These are phyloP conservation scores for Apiospora arundinis DNA, from an alignment of 2,329 filamentous ascomycete genomes.

Conservation along the genomic window DNA sequence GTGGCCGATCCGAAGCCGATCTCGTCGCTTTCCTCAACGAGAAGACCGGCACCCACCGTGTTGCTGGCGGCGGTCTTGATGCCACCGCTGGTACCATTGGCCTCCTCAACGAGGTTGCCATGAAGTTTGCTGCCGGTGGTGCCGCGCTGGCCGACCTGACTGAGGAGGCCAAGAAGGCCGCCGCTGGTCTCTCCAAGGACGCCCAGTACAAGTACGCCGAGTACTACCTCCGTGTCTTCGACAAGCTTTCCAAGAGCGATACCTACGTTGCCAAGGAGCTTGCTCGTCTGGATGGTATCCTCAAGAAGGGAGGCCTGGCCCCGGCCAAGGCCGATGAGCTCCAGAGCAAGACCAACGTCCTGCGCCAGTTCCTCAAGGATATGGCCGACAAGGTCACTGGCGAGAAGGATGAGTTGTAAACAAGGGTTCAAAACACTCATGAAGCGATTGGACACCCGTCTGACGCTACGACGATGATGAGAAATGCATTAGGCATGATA, in stretches of 20 bases:
- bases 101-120: conserved; percentile 76
- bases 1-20: conserved; percentile 77
- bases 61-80: conserved; percentile 80
- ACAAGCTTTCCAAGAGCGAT: conserved; percentile 81
- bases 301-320: conserved; percentile 86
- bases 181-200: conserved; percentile 66
- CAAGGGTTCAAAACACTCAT: not conserved
- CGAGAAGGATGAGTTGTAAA: conserved; percentile 75
- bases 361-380: conserved; percentile 75
- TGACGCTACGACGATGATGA: conserved; percentile 7
- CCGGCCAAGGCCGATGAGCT: conserved; percentile 89
- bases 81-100: conserved; percentile 81
- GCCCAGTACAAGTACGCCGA: conserved; percentile 79
- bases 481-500: conserved; percentile 24
- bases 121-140: conserved; percentile 71
- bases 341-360: conserved; percentile 84
- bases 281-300: conserved; percentile 76
- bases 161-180: conserved; percentile 75
- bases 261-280: conserved; percentile 87
- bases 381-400: conserved; percentile 57
- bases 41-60: conserved; percentile 86
- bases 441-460: not conserved
- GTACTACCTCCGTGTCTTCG: conserved; percentile 92
- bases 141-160: conserved; percentile 67
- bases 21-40: conserved; percentile 85